Base-by-base conservation (phyloP, 169 alveolate genomes). In the Plasmodium knowlesi region DNA sequence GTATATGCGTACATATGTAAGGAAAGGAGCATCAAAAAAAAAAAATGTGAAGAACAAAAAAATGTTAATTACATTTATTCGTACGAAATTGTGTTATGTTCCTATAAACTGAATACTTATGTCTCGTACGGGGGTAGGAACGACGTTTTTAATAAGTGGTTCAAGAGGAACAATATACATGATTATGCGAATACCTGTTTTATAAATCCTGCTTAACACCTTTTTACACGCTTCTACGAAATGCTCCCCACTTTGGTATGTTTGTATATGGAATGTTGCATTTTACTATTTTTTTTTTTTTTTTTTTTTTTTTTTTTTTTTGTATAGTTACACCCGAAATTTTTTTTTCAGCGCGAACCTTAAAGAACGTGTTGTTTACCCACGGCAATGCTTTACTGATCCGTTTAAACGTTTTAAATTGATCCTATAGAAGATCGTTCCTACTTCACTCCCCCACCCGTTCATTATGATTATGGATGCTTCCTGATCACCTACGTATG, bases 221-320 rank as follows among this genome's bases (percentile, higher is more conserved):
- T 16, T 46, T 46, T 46, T 50, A 43, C 61, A 50, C 22, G 9
- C 61, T 50, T 50, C 61, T 50, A 50, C 61, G 61, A 16, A 50
- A 50, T 1, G 12, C 16, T 12, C 61, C 61, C 61, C 61, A 50
- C 12, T 50, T 16, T 12, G 19, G 61, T 50, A 50, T 16, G 61
- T 50, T 50, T 50, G 61, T 50, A 50, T 14, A 16, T 50, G 61
- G 61, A 50, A 50, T 50, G 30, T 67, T 67, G 30, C 37, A 25
- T 67, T 67, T 67, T 67, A 25, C 37, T 67, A 14, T 9, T 12
- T 67, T 67, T 67, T 67, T 67, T 67, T 67, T 67, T 67, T 67
- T 67, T 67, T 67, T 67, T 67, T 67, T 67, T 67, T 67, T 67
- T 67, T 67, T 67, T 67, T 67, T 67, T 67, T 67, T 67, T 67